Base-by-base conservation (phyloP, 345 rosid species). In the Camelina laxa region DNA sequence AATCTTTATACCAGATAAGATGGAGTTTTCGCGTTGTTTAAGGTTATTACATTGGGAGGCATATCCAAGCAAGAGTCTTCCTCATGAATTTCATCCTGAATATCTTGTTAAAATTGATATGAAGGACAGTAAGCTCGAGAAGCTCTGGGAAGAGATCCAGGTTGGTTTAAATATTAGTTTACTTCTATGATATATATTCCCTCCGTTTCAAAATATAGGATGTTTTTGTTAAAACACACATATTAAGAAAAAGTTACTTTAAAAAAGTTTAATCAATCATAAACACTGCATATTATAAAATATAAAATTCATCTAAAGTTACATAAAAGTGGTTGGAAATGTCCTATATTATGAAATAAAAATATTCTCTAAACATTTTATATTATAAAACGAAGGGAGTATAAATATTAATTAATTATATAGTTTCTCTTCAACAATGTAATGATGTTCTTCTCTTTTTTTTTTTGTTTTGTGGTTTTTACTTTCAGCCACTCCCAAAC, bases 61-160 rank as follows among this genome's bases (percentile, higher is more conserved):
- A 21, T 80, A 15, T 17, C 78, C 83, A 0, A 16, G 21, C 3
- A 62, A 55, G 13, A 45, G 75, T 19, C 31, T 80, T 53, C 79
- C 83, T 21, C 2, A n/a, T 12, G 50, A n/a, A 6, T 63, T 69
- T n/a, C 2, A 12, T n/a, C 56, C 42, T 0, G 70, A 77, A 7
- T 31, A 68, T 4, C 71, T 67, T 9, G 73, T 77, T 0, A 64
- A 62, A 22, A 70, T 77, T 20, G 9, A 36, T 20, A 12, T 80
- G 36, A 22, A 4, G 4, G 0, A 11, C 5, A 58, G 81, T 68
- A 20, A 41, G 1, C 27, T 80, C 2, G 41, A 77, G 57, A 60
- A 62, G 31, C 54, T 80, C 0, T 80, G 80, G 79, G 30, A 38
- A 22, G 64, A 56, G 39, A 20, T 9, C 3, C 69, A 72, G 69